Base-by-base conservation (phyloP, 2,329 filamentous ascomycete genomes). In the Trichoderma sp. region DNA sequence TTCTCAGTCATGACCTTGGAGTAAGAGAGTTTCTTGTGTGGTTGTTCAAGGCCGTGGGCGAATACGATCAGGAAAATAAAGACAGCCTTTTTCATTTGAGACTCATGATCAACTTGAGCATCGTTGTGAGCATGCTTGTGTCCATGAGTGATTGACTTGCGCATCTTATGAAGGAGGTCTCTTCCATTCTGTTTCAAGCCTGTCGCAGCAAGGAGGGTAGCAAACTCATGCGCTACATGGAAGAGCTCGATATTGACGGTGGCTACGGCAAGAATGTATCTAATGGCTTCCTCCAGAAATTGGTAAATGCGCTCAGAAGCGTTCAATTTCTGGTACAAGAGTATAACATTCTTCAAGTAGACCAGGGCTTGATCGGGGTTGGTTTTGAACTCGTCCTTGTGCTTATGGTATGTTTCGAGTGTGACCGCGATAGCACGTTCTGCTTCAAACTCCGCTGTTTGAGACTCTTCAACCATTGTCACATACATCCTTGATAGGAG, bases 401-500 rank as follows among this genome's bases (percentile, higher is more conserved):
- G 30, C n/a, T 52, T 46, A 26, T 63, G 2, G 24, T 51, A 63
- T 1, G 59, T 52, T 24, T 63, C 59, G 2, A 63, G 43, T 3
- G 59, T 37, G 46, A 52, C 26, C 4, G 51, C 46, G 13, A 52
- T 63, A 16, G 46, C 59, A 18, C 30, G 59, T 5, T 63, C 14
- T n/a, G 51, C 21, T 18, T 30, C 30, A n/a, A 52, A 26, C 1
- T 8, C 51, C 14, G 79, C 77, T 5, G 73, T 61, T 14, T 79
- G 77, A 0, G 80, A 77, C n/a, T 82, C 78, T 46, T 81, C 80
- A 56, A 81, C 76, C 49, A 81, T 74, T 73, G 71, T 73, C 5
- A 75, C 72, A 64, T 85, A 85, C 21, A 86, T 72, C 73, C 80
- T 82, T 2, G 84, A 83, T 28, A 86, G 77, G 10, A 83, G 81